Evolutionary conservation across 257 asterid species (phyloP).

Genomic region (Linaria vulgaris): DNA sequence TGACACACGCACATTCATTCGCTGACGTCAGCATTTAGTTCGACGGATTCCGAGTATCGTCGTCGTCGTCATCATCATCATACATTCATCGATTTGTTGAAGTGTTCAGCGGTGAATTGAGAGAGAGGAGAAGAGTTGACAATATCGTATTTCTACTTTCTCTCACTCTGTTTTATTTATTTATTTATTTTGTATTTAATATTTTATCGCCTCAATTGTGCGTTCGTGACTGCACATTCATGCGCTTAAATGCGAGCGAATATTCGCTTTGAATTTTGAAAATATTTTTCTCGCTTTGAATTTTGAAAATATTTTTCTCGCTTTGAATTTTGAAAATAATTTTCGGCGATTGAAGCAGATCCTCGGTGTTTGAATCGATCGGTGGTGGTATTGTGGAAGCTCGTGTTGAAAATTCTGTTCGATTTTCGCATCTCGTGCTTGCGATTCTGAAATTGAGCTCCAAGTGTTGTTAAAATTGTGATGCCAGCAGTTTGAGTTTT

Average conservation of each 20-base stretch:
- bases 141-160: constrained; percentile 17
- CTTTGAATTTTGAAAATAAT: constrained; percentile 18
- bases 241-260: too few relatives aligned
- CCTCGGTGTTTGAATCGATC: constrained; percentile 40
- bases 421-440: too few relatives aligned
- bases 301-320: constrained; percentile 17
- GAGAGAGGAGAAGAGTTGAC: constrained; percentile 42
- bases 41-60: constrained; percentile 8
- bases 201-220: too few relatives aligned
- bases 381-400: constrained; percentile 31
- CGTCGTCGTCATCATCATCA: too few relatives aligned
- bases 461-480: constrained; percentile 24
- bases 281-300: constrained; percentile 16
- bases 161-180: constrained; percentile 11
- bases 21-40: constrained; percentile 34
- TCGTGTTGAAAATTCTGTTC: too few relatives aligned
- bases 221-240: too few relatives aligned
- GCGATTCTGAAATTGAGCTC: neutral
- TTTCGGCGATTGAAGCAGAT: constrained; percentile 43
- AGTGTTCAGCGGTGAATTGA: constrained; percentile 31
- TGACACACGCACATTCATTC: constrained; percentile 31
- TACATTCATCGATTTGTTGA: constrained; percentile 32
- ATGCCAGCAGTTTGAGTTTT: constrained; percentile 12
- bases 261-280: constrained; percentile 17
- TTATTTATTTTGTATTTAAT: neutral